Base-by-base conservation (phyloP, 345 rosid genomes). In the Camelina laxa region DNA sequence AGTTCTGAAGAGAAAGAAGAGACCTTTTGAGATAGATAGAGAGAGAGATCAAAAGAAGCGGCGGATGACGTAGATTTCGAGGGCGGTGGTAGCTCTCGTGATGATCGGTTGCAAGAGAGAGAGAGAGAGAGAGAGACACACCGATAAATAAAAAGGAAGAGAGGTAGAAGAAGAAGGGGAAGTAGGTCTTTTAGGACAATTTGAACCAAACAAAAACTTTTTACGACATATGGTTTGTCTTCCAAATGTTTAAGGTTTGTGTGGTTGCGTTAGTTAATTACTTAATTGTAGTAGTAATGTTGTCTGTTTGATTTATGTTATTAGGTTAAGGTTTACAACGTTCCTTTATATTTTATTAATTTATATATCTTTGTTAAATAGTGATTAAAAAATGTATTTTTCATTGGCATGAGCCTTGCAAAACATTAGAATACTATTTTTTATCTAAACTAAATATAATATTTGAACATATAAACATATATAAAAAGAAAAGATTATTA, bases 181-280 rank as follows among this genome's bases (percentile, higher is more conserved):
- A 64, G 75, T 76, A 69, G 80, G 75, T 68, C 79, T 75, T 75
- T 75, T 55, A 1, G 55, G 68, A 67, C 39, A 53, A 53, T 72
- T 73, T 63, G 53, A 64, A 64, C 70, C 24, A 30, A 21, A 51
- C 30, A 27, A 27, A 27, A 24, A 27, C 20, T 47, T 1, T 33
- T 33, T 63, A 17, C 33, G 56, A 64, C 38, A 41, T 54, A 7
- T 33, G 36, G 36, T 42, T 73, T 64, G 33, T 64, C 48, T 67
- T 53, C n/a, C 19, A 8, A 8, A 5, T 41, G 16, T 59, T 48
- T 49, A 49, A 71, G 51, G 41, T 72, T 72, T 22, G 31, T 22
- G 31, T 48, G 36, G 59, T 47, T 70, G 24, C 56, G 9, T 24
- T 56, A 41, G 27, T 68, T 55, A 38, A 57, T 2, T 27, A 27